These are phyloP conservation scores for Sclerospora graminicola DNA, from an alignment of 352 stramenopile species.

Conservation along the genomic window DNA sequence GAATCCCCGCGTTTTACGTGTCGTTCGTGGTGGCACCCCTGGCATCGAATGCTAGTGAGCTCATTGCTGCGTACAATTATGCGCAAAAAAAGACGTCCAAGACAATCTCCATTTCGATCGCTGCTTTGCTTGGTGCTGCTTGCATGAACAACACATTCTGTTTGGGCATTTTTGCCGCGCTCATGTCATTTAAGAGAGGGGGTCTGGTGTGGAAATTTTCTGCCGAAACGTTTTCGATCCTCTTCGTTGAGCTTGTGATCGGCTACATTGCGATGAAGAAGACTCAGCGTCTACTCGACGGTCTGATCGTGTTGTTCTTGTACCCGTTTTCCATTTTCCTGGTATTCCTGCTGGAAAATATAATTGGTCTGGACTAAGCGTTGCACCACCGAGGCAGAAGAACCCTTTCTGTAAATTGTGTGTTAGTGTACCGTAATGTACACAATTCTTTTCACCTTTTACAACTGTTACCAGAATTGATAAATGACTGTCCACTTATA, in stretches of 20 bases:
- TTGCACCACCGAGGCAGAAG: no score
- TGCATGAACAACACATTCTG: conserved; percentile 99
- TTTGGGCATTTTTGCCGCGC: conserved; percentile 94
- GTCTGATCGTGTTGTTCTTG: conserved; percentile 76
- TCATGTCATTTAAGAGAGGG: conserved; percentile 90
- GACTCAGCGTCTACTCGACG: conserved; percentile 81
- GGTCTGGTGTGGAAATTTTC: conserved; percentile 96
- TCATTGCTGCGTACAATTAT: conserved; percentile 97
- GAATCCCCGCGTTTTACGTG: conserved; percentile 95
- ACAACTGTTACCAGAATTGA: no score
- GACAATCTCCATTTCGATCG: conserved; percentile 94
- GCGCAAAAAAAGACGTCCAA: conserved; percentile 96
- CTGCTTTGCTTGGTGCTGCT: conserved; percentile 89
- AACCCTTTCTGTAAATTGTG: no score
- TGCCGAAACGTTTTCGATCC: conserved; percentile 94
- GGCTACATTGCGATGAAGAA: conserved; percentile 77
- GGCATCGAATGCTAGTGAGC: conserved; percentile 97
- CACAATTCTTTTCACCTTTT: no score
- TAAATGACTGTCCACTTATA: conserved; percentile 4
- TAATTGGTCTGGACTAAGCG: conserved; percentile 83
- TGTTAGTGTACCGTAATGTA: no score
- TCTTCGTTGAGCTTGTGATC: conserved; percentile 91
- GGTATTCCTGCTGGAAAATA: conserved; percentile 89
- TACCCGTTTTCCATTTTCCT: conserved; percentile 92
- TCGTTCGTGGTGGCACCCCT: conserved; percentile 95